Conservation (phyloP, 768 basidiomycete genomes). For the Sutorius australiensis region DNA sequence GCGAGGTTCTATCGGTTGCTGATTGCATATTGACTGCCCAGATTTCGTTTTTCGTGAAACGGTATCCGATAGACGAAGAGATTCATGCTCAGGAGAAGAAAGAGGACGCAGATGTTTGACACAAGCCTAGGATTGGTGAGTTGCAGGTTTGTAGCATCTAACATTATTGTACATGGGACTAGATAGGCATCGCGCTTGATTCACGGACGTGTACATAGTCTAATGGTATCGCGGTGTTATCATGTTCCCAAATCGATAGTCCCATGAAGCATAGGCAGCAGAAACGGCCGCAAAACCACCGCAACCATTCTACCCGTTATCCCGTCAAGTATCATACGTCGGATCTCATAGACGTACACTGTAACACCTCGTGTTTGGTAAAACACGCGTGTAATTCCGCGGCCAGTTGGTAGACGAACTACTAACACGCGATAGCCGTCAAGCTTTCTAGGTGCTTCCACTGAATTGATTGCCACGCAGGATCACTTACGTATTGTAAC, state of each 20-base stretch:
- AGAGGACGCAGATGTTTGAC: conserved; percentile 3
- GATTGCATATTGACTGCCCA: conserved; percentile 10
- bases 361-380: conserved; percentile 9
- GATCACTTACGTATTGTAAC: conserved; percentile 10
- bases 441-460: conserved; percentile 13
- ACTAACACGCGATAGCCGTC: conserved; percentile 15
- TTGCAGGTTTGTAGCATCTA: conserved; percentile 8
- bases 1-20: conserved; percentile 1
- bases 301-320: neutral
- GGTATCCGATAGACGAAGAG: conserved; percentile 20
- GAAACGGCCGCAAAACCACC: neutral
- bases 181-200: conserved; percentile 4
- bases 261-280: neutral
- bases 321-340: conserved; percentile 1
- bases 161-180: conserved; percentile 16
- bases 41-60: conserved; percentile 31
- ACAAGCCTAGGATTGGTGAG: conserved; percentile 16
- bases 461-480: conserved; percentile 3
- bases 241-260: neutral
- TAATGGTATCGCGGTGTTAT: conserved; percentile 3
- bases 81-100: conserved; percentile 21
- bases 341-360: conserved; percentile 7
- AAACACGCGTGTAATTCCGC: conserved; percentile 24
- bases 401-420: conserved; percentile 9
- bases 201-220: neutral